Evolutionary conservation across 2,329 filamentous ascomycete species (phyloP), one percentile per base, ranked within the genome.

Genomic region (Neoscytalidium dimidiatum): DNA sequence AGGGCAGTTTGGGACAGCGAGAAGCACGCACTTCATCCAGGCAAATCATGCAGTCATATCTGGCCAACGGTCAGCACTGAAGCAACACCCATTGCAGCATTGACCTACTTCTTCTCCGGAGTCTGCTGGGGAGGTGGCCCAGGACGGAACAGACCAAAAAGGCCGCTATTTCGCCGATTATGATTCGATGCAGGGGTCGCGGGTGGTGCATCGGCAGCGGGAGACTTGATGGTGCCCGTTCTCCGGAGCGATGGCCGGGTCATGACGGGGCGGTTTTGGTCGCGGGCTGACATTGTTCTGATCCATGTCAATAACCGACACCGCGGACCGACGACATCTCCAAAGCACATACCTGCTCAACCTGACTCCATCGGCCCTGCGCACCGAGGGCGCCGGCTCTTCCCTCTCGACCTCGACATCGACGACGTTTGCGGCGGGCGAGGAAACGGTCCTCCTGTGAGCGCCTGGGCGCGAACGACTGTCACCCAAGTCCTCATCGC

Each of bases 1-100:
- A 96, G 69, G 86, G 85, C 38, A 96, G 85, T 74, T 89, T 91
- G 41, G 88, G 88, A 33, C 21, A 31, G 49, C 73, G 69, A 72
- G 69, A 53, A 29, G 60, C 29, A 23, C 43, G 33, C 8, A 53
- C 61, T 26, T 64, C 61, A 28, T 64, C 61, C 17, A 28, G 44
- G 14, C 9, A 9, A 31, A 64, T 46, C 26, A 65, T 33, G 23
- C 43, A 62, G 57, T 57, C 43, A 33, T 64, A 53, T 17, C 58
- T 41, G 26, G 31, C 23, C 2, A 44, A 9, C 17, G 3, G 41
- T 60, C 8, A 60, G 56, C 41, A 23, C n/a, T n/a, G 38, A 17
- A 21, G 26, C 7, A 6, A 7, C 6, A 9, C 9, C 13, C 4
- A 67, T 64, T 41, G 33, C 73, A 72, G 68, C 70, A 58, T 68